Evolutionary conservation across 495 filamentous ascomycete genomes (phyloP).

Genomic region (Lepidopterella palustris): DNA sequence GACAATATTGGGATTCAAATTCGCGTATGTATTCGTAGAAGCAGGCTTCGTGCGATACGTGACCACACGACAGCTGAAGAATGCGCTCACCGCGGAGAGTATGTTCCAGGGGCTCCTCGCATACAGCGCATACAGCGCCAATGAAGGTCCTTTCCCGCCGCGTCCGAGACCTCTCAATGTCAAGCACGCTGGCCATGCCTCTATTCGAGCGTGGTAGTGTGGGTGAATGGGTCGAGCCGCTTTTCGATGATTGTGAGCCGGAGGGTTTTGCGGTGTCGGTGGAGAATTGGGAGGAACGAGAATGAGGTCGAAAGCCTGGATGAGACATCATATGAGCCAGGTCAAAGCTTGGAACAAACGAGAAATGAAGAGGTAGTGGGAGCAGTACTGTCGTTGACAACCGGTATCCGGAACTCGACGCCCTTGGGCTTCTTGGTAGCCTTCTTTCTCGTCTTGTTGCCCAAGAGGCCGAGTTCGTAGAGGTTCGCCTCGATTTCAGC

Average conservation of each 20-base stretch:
- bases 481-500: slow-evolving; percentile 26
- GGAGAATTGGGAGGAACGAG: slow-evolving; percentile 16
- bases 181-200: slow-evolving; percentile 66
- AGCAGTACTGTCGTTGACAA: slow-evolving; percentile 27
- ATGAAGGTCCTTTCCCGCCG: slow-evolving; percentile 92
- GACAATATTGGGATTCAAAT: slow-evolving; percentile 91
- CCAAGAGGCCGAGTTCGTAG: slow-evolving; percentile 26
- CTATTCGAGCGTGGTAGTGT: slow-evolving; percentile 40
- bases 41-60: slow-evolving; percentile 96
- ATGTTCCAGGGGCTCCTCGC: slow-evolving; percentile 95
- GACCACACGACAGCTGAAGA: slow-evolving; percentile 89
- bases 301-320: slow-evolving; percentile 27
- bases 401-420: slow-evolving; percentile 26
- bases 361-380: slow-evolving; percentile 8
- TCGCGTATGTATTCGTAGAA: slow-evolving; percentile 99
- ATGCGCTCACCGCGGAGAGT: slow-evolving; percentile 92
- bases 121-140: slow-evolving; percentile 89
- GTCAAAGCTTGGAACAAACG: slow-evolving; percentile 23
- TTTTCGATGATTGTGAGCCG: slow-evolving; percentile 11
- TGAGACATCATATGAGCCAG: slow-evolving; percentile 29
- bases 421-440: slow-evolving; percentile 22
- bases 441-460: slow-evolving; percentile 20
- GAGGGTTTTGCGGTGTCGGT: slow-evolving; percentile 11
- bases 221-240: slow-evolving; percentile 14
- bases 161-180: slow-evolving; percentile 70